Base-by-base conservation (phyloP, 2,329 filamentous ascomycete genomes). In the Nothophoma quercina region DNA sequence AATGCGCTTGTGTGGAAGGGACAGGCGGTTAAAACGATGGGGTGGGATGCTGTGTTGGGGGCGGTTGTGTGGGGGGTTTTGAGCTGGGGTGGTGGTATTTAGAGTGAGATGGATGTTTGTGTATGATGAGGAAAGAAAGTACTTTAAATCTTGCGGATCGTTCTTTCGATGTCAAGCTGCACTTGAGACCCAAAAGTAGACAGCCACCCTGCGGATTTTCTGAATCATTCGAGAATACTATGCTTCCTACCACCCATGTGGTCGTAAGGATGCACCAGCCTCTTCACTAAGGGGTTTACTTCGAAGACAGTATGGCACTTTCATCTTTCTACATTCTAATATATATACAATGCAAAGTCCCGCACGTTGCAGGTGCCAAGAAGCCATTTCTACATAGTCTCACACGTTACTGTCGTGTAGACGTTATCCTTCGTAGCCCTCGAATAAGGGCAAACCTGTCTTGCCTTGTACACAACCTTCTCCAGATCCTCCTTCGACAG, bases 401-500 rank as follows among this genome's bases (percentile, higher is more conserved):
- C 64, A 10, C 48, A 56, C 48, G 28, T 56, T 0, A 67, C 51
- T 12, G 51, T 63, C 18, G 67, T 68, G 28, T 55, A 55, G 1
- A 75, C 69, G 60, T 74, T 76, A 4, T 62, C 73, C 56, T 67
- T 56, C 0, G 68, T 74, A 12, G 68, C 72, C 52, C 68, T 53
- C 12, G 58, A 64, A 43, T 74, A 75, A 19, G 70, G 70, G 51
- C 71, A 75, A 4, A 73, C 70, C 44, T 68, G 53, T 56, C 65
- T 68, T 33, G 73, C 70, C 64, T 70, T 69, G 2, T 63, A 41
- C 16, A 75, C 69, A 5, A 75, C 58, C 62, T 73, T 71, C 55
- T 75, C 65, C 15, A 75, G 30, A 13, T 75, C 60, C 28, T 62
- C 64, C 51, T 72, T 62, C 67, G 63, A 71, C 68, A 41, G 69